Percentiles rank a stretch among this genome's conserved stretches.
phyloP scores from a whole-genome alignment of 192 early-diverging fungal genomes.

The Physocladia obscura region DNA sequence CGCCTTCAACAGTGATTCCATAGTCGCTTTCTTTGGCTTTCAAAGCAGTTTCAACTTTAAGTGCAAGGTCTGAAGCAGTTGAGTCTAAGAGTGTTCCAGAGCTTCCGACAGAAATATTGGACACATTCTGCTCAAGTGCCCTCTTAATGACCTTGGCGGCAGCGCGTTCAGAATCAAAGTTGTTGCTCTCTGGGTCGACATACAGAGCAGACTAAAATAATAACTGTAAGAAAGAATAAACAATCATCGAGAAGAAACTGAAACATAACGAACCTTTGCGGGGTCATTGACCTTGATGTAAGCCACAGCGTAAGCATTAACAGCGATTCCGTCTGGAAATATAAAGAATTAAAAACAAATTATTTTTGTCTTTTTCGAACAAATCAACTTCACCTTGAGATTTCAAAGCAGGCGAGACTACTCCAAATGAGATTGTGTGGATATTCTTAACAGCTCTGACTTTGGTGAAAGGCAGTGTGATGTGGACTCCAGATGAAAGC shows the following conservation, averaged over 20 bases:
- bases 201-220: constrained; percentile 47
- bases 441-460: constrained; percentile 50
- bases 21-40: constrained; percentile 39
- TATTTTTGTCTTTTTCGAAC: not conserved
- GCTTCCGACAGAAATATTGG: constrained; percentile 31
- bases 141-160: constrained; percentile 48
- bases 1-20: constrained; percentile 41
- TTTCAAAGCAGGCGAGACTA: constrained; percentile 37
- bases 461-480: constrained; percentile 46
- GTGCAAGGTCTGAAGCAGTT: constrained; percentile 34
- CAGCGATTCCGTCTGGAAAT: constrained; percentile 38
- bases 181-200: constrained; percentile 51
- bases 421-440: constrained; percentile 43
- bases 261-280: constrained; percentile 34
- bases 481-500: constrained; percentile 39
- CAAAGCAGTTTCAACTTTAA: constrained; percentile 42
- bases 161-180: constrained; percentile 52
- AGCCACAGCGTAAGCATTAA: constrained; percentile 52
- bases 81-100: constrained; percentile 33
- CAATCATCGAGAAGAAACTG: not conserved
- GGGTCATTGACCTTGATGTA: constrained; percentile 51
- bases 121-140: constrained; percentile 41
- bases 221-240: no score
- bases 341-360: not conserved
- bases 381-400: constrained; percentile 33